Evolutionary conservation across 768 basidiomycete genomes (phyloP).

Genomic region (Tylopilus sp.): DNA sequence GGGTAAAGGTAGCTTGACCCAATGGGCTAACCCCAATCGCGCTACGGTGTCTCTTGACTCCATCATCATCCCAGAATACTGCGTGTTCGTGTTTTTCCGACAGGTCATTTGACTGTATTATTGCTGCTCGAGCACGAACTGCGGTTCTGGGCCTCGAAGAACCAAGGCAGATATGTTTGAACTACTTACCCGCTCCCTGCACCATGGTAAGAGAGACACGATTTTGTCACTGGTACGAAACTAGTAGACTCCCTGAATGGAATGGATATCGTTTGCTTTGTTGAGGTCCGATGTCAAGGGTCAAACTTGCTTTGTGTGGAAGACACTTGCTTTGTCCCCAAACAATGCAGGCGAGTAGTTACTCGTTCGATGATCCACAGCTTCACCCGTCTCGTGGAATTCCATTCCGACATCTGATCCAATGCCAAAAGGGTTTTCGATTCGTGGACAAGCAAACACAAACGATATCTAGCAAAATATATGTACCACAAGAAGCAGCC

Average conservation of each 20-base stretch:
- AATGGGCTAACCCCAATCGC: neutral
- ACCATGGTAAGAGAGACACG: too few species aligned
- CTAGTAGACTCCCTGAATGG: neutral
- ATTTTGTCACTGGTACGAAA: neutral
- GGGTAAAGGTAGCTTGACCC: neutral
- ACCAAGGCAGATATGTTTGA: neutral
- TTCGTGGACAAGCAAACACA: too few species aligned
- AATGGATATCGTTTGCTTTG: constrained; percentile 14
- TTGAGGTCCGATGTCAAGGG: constrained; percentile 14
- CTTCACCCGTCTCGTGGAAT: too few species aligned
- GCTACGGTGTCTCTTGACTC: neutral
- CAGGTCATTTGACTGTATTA: too few species aligned
- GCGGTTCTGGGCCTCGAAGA: neutral
- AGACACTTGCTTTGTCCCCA: constrained; percentile 9
- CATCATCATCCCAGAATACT: constrained; percentile 1
- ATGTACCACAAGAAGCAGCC: too few species aligned
- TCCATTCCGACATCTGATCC: too few species aligned
- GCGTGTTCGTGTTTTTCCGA: too few species aligned
- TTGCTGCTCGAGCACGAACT: too few species aligned
- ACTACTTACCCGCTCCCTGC: too few species aligned
- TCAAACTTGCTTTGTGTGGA: constrained; percentile 11
- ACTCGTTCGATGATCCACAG: too few species aligned
- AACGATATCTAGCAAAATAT: too few species aligned
- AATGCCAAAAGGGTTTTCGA: too few species aligned
- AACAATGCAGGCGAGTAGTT: constrained; percentile 6